Conservation (phyloP, 2,329 filamentous ascomycete species). For the Alternaria burnsii region DNA sequence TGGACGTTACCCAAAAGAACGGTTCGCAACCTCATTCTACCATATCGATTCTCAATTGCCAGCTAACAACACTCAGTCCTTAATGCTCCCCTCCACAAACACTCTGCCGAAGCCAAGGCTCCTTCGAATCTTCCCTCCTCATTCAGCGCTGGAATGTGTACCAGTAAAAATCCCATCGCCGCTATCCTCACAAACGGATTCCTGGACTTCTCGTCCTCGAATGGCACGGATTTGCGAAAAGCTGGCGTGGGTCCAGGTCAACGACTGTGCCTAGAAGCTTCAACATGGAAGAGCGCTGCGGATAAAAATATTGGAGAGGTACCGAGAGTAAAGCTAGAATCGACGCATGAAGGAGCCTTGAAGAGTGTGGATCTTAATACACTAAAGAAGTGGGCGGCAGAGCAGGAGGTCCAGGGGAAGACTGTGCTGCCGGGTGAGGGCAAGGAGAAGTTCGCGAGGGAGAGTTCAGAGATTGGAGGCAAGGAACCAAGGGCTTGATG, state of each 20-base stretch:
- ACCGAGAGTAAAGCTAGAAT: constrained; percentile 58
- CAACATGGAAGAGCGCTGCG: constrained; percentile 61
- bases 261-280: constrained; percentile 67
- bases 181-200: constrained; percentile 65
- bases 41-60: neutral
- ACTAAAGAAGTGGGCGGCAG: constrained; percentile 58
- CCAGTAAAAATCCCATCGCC: constrained; percentile 55
- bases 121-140: constrained; percentile 11
- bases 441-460: constrained; percentile 17
- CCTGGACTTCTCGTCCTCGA: constrained; percentile 65
- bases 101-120: constrained; percentile 16
- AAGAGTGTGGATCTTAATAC: constrained; percentile 57
- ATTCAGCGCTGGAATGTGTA: constrained; percentile 32
- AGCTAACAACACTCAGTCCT: constrained; percentile 25
- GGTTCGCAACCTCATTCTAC: constrained; percentile 15
- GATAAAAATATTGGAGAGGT: constrained; percentile 28
- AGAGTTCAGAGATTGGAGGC: constrained; percentile 36
- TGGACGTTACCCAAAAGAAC: constrained; percentile 41
- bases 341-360: constrained; percentile 61
- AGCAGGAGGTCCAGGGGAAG: constrained; percentile 38
- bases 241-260: constrained; percentile 64
- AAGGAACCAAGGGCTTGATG: constrained; percentile 35
- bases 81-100: constrained; percentile 38
- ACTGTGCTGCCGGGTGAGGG: constrained; percentile 19
- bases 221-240: constrained; percentile 65